Evolutionary conservation across 2,329 filamentous ascomycete species (phyloP).

Genomic region (Aspergillus caelatus): DNA sequence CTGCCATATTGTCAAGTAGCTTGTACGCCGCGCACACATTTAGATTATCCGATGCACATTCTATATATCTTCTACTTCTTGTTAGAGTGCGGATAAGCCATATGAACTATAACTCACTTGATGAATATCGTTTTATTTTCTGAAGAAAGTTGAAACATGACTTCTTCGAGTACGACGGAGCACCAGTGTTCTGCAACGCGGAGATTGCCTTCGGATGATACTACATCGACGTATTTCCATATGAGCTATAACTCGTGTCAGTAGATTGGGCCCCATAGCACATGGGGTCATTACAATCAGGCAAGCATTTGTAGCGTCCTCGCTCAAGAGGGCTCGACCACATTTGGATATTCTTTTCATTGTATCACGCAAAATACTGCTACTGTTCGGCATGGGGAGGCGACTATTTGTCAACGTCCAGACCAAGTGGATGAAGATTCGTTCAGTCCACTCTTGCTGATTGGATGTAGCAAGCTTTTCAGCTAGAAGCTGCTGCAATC

Average conservation of each 20-base stretch:
- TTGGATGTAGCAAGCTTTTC: constrained; percentile 56
- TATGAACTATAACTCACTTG: constrained; percentile 50
- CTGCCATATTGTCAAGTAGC: constrained; percentile 62
- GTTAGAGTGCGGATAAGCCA: constrained; percentile 4
- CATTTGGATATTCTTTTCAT: constrained; percentile 45
- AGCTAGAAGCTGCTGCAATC: constrained; percentile 67
- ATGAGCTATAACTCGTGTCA: constrained; percentile 59
- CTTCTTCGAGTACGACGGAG: constrained; percentile 62
- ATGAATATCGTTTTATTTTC: constrained; percentile 69
- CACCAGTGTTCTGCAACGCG: constrained; percentile 71
- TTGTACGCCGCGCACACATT: constrained; percentile 59
- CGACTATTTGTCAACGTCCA: constrained; percentile 62
- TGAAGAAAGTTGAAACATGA: constrained; percentile 67
- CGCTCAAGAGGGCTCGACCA: constrained; percentile 54
- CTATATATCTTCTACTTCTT: constrained; percentile 66
- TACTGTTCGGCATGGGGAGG: constrained; percentile 35
- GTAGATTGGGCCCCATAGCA: neutral
- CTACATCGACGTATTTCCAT: constrained; percentile 75
- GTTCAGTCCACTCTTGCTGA: constrained; percentile 67
- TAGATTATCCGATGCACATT: constrained; percentile 66
- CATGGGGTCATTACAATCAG: constrained; percentile 38
- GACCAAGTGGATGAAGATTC: constrained; percentile 66
- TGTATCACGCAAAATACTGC: constrained; percentile 32
- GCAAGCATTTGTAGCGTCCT: constrained; percentile 59
- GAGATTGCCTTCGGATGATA: constrained; percentile 57